Evolutionary conservation across 495 filamentous ascomycete species (phyloP).

Genomic region (Copromyces sp.): DNA sequence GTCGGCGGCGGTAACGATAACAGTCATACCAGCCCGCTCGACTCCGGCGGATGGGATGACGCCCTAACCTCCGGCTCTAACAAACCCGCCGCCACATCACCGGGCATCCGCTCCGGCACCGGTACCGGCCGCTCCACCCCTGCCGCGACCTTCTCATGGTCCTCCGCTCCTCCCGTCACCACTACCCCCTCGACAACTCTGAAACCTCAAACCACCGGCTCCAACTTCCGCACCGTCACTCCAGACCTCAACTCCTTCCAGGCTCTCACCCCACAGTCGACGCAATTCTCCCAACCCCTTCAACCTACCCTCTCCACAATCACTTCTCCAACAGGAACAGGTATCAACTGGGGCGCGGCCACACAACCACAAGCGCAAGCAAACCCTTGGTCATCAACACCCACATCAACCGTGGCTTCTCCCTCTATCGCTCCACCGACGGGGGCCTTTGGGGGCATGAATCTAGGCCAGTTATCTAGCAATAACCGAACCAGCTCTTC

Average conservation of each 20-base stretch:
- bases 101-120: conserved; percentile 4
- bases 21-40: conserved; percentile 23
- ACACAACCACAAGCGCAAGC: conserved; percentile 7
- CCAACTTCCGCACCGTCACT: conserved; percentile 44
- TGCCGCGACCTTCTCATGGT: conserved; percentile 50
- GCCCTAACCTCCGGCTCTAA: conserved; percentile 3
- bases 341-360: conserved; percentile 27
- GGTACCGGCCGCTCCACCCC: conserved; percentile 18
- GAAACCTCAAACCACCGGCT: conserved; percentile 20
- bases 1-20: conserved; percentile 52
- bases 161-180: conserved; percentile 34
- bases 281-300: conserved; percentile 45
- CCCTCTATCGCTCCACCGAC: conserved; percentile 4
- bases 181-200: conserved; percentile 13
- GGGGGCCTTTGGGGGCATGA: conserved; percentile 22
- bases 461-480: conserved; percentile 23
- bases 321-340: conserved; percentile 5
- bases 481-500: conserved; percentile 18
- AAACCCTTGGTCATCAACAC: conserved; percentile 25
- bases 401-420: conserved; percentile 9
- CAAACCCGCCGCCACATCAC: conserved; percentile 16
- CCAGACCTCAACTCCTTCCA: conserved; percentile 41
- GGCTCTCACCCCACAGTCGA: conserved; percentile 38
- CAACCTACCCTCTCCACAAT: conserved; percentile 20
- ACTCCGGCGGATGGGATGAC: conserved; percentile 33